Conservation (phyloP, 345 rosid genomes). For the Eucalyptus rudis region DNA sequence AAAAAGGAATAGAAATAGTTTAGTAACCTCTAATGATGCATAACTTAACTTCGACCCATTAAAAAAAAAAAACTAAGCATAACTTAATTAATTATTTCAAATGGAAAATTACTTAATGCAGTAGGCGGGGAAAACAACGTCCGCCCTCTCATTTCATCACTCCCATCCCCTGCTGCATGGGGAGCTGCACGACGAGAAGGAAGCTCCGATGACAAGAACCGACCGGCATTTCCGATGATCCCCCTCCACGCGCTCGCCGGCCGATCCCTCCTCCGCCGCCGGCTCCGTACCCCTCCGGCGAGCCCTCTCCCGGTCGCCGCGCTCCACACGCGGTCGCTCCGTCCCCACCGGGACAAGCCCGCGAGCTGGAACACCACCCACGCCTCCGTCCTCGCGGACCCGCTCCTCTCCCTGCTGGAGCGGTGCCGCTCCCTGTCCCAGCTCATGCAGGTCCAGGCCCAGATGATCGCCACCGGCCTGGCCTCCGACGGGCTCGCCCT, state of each 20-base stretch:
- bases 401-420: conserved; percentile 45
- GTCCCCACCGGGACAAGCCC: conserved; percentile 25
- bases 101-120: neutral
- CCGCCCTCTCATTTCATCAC: neutral
- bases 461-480: conserved; percentile 35
- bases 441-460: conserved; percentile 67
- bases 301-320: neutral
- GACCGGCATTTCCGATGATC: neutral
- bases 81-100: neutral
- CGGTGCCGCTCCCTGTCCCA: conserved; percentile 43
- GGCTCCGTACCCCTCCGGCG: neutral
- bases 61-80: neutral
- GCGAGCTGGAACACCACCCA: conserved; percentile 27
- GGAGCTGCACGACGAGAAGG: neutral
- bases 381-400: conserved; percentile 34
- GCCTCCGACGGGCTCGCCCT: conserved; percentile 41
- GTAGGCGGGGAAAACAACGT: neutral
- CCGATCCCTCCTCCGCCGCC: neutral
- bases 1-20: too few relatives aligned
- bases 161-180: neutral
- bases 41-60: too few relatives aligned
- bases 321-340: conserved; percentile 22
- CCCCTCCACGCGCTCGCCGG: neutral
- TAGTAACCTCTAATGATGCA: neutral
- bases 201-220: neutral